Percentiles rank a stretch among this genome's conserved stretches.
Evolutionary conservation across 495 filamentous ascomycete species (phyloP).

Genomic region (Penicillium cosmopolitanum): DNA sequence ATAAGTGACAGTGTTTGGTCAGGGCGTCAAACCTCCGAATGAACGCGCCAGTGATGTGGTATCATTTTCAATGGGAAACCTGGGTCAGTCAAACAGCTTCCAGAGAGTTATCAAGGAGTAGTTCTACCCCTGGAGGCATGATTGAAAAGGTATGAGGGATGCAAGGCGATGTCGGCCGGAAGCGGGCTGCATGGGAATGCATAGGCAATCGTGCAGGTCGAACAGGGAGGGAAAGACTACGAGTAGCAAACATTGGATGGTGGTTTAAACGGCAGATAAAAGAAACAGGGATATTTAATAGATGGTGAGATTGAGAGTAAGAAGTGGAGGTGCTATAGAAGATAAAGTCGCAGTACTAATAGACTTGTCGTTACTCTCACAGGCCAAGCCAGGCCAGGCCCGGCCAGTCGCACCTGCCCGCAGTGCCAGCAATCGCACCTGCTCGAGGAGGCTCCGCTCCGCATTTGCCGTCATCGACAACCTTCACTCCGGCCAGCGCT

Average conservation of each 20-base stretch:
- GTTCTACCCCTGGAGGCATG: not conserved
- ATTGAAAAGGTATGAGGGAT: not conserved
- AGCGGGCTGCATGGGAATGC: not conserved
- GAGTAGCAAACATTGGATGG: not conserved
- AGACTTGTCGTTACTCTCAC: too few relatives aligned
- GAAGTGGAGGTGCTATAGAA: not conserved
- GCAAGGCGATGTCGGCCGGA: not conserved
- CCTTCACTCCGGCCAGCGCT: slow-evolving; percentile 11
- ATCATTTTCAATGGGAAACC: too few relatives aligned
- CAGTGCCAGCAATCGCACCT: not conserved
- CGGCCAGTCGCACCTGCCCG: not conserved
- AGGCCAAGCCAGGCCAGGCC: too few relatives aligned
- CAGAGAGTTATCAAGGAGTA: not conserved
- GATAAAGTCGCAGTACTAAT: too few relatives aligned
- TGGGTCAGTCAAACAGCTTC: not conserved
- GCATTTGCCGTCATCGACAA: slow-evolving; percentile 1
- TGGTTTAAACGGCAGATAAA: not conserved
- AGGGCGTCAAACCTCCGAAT: too few relatives aligned
- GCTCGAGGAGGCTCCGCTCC: not conserved
- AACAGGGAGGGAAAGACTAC: not conserved
- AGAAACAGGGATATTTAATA: too few relatives aligned
- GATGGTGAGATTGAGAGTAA: too few relatives aligned
- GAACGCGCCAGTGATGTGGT: too few relatives aligned
- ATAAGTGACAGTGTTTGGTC: too few relatives aligned
- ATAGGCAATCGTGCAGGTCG: not conserved